Conservation (phyloP, 768 basidiomycete genomes). For the Heimioporus sp. region DNA sequence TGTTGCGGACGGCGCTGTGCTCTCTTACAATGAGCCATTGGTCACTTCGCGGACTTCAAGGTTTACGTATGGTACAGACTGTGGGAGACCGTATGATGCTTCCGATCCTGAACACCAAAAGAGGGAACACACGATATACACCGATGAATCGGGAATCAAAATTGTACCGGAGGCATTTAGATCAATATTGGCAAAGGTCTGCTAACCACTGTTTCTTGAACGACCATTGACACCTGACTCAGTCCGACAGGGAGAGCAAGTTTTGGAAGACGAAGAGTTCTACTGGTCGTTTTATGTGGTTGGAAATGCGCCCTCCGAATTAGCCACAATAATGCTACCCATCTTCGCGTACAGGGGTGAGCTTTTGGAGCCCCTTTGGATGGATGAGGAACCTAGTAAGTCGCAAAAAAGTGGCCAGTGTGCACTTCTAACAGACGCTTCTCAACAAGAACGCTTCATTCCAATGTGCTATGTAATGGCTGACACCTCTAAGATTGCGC, state of each 20-base stretch:
- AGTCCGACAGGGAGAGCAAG: conserved; percentile 10
- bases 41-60: conserved; percentile 37
- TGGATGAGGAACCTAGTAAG: conserved; percentile 8
- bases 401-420: background rate
- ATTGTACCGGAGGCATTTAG: conserved; percentile 34
- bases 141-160: conserved; percentile 24
- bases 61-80: conserved; percentile 37
- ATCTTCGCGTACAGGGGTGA: conserved; percentile 1
- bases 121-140: conserved; percentile 25
- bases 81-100: conserved; percentile 25
- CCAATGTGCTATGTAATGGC: conserved; percentile 11
- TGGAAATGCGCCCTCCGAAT: background rate
- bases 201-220: background rate
- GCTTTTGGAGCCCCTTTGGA: conserved; percentile 1
- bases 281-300: conserved; percentile 2
- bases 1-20: conserved; percentile 48
- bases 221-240: no score
- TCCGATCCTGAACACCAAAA: conserved; percentile 34
- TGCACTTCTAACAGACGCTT: background rate
- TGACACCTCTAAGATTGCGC: conserved; percentile 5
- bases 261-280: conserved; percentile 22
- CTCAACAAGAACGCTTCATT: conserved; percentile 2
- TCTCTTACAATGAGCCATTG: conserved; percentile 34
- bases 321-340: no score
- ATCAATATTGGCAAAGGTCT: conserved; percentile 36